Evolutionary conservation across 139 green algal genomes (phyloP).

Genomic region (Auxenochlorella protothecoides): DNA sequence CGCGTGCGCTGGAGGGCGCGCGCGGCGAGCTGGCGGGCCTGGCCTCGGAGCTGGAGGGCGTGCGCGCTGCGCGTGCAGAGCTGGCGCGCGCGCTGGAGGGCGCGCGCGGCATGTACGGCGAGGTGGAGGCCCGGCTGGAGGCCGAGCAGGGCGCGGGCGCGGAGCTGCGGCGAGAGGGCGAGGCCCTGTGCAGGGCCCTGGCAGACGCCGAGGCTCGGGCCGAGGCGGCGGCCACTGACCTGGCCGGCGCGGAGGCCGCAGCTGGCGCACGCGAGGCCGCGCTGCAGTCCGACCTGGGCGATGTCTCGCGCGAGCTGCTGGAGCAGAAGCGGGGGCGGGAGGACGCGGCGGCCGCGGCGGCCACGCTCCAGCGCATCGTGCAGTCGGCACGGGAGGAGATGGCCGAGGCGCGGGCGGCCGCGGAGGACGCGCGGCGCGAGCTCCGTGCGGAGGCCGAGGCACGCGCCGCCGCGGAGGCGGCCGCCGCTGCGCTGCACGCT

Average conservation of each 20-base stretch:
- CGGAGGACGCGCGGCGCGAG: conserved; percentile 5
- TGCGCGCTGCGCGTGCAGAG: no score
- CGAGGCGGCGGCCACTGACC: no score
- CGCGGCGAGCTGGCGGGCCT: no score
- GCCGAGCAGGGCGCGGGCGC: conserved; percentile 8
- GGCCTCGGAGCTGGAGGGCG: no score
- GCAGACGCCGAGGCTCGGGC: no score
- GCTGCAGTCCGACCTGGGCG: no score
- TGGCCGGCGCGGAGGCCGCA: no score
- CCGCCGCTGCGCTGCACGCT: neutral
- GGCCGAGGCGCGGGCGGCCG: conserved; percentile 20
- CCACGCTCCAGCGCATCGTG: conserved; percentile 33
- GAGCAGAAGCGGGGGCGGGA: neutral
- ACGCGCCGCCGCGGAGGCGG: neutral
- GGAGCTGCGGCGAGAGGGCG: conserved; percentile 11
- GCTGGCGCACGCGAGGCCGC: no score
- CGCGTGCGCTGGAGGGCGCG: neutral
- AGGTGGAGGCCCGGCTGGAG: conserved; percentile 6
- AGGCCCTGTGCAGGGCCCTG: neutral
- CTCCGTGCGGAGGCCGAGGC: neutral
- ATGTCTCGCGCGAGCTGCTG: no score
- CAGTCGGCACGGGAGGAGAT: conserved; percentile 26
- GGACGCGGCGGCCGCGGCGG: conserved; percentile 24
- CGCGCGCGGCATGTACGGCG: neutral
- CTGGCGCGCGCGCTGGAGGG: conserved; percentile 5